phyloP scores from a whole-genome alignment of 1,139 yeast genomes.

The Lodderomyces oxycetoniae region DNA sequence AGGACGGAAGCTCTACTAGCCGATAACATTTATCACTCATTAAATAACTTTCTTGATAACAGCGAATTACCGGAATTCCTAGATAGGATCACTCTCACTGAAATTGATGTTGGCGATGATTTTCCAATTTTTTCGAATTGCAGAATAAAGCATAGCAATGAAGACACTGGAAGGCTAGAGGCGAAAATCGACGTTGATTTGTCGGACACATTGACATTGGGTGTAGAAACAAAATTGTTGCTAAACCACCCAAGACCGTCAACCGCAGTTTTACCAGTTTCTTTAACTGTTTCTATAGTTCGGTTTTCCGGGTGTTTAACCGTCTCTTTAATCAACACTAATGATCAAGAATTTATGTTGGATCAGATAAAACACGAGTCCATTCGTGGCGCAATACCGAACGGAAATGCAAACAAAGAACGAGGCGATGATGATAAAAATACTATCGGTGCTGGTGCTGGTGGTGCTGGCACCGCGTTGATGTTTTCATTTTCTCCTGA shows the following conservation, averaged over 20 bases:
- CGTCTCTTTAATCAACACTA: constrained; percentile 62
- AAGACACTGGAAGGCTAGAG: constrained; percentile 57
- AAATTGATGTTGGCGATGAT: constrained; percentile 90
- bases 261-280: constrained; percentile 82
- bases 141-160: constrained; percentile 59
- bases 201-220: constrained; percentile 84
- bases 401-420: neutral
- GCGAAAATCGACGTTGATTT: constrained; percentile 93
- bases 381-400: neutral
- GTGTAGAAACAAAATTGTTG: constrained; percentile 76
- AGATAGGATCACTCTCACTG: constrained; percentile 75
- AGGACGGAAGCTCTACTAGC: constrained; percentile 80
- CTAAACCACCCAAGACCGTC: constrained; percentile 81
- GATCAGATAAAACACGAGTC: neutral
- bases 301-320: constrained; percentile 91
- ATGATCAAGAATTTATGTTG: constrained; percentile 31
- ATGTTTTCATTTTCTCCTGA: constrained; percentile 91
- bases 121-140: constrained; percentile 95
- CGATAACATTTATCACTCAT: constrained; percentile 77
- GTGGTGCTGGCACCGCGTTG: constrained; percentile 55
- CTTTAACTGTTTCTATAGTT: constrained; percentile 79
- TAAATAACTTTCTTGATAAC: constrained; percentile 50
- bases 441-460: neutral
- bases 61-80: constrained; percentile 72
- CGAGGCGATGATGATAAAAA: neutral